These are phyloP conservation scores for Conringia planisiliqua DNA, from an alignment of 345 rosid genomes.

Conservation along the genomic window DNA sequence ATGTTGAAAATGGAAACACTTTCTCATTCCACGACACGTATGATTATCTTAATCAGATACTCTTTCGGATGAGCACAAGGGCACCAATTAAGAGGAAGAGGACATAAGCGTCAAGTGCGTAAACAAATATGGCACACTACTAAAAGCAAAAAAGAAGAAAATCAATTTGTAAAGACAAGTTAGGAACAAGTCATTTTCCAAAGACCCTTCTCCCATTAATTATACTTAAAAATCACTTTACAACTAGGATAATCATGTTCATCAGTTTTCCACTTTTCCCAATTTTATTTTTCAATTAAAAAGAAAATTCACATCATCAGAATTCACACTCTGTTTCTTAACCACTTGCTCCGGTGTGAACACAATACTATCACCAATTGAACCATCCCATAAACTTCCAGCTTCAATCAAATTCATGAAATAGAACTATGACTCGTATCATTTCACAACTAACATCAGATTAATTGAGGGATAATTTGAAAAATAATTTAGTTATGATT, in stretches of 20 bases:
- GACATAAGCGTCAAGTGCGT: conserved; percentile 34
- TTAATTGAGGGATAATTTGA: too few species aligned
- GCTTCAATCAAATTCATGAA: not conserved
- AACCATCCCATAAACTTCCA: not conserved
- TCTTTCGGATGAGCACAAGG: conserved; percentile 34
- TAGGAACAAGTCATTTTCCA: conserved; percentile 63
- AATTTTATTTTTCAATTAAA: not conserved
- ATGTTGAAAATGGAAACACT: conserved; percentile 11
- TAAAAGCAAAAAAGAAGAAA: conserved; percentile 27
- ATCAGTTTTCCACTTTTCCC: not conserved
- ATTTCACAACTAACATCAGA: not conserved
- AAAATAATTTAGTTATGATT: too few species aligned
- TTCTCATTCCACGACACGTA: conserved; percentile 11
- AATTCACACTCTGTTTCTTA: conserved; percentile 19
- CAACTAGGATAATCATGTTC: conserved; percentile 29
- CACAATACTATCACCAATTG: too few species aligned
- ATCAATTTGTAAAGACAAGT: conserved; percentile 35
- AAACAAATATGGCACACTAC: conserved; percentile 31
- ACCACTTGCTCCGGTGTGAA: not conserved
- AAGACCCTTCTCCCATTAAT: conserved; percentile 7
- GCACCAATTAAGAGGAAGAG: conserved; percentile 22
- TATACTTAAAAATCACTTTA: conserved; percentile 22
- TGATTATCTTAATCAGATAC: conserved; percentile 25
- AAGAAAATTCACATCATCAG: conserved; percentile 13
- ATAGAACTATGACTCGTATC: not conserved